phyloP scores from a whole-genome alignment of 2,329 filamentous ascomycete species.

The Claviceps sp. region DNA sequence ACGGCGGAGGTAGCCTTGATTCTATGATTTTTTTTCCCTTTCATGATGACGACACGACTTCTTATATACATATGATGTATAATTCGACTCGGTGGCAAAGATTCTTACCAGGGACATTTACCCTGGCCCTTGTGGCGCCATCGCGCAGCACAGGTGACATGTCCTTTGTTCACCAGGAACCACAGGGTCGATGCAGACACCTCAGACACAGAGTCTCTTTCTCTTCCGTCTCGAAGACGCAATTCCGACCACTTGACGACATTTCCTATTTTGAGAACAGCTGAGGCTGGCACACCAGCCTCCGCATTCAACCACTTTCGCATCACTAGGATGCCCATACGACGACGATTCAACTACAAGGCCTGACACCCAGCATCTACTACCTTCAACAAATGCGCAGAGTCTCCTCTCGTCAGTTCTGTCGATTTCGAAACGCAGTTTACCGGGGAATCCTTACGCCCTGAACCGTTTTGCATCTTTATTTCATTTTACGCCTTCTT shows the following conservation, averaged over 20 bases:
- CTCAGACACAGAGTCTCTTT: background rate
- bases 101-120: background rate
- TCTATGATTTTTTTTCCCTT: conserved; percentile 10
- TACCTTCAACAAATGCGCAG: conserved; percentile 1
- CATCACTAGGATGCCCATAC: background rate
- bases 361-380: background rate
- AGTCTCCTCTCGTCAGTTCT: background rate
- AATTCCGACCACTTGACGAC: background rate
- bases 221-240: background rate
- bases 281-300: background rate
- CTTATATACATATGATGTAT: background rate
- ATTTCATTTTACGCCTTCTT: background rate
- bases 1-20: conserved; percentile 20
- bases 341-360: background rate
- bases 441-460: background rate
- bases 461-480: background rate
- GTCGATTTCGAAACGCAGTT: background rate
- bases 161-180: no score
- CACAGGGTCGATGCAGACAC: no score
- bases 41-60: conserved; percentile 21
- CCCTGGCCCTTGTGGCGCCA: background rate
- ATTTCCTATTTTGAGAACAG: background rate
- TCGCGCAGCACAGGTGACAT: background rate
- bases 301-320: background rate
- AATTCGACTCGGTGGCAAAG: background rate